phyloP scores from a whole-genome alignment of 805 yeast genomes.

The Candida silvicultrix region DNA sequence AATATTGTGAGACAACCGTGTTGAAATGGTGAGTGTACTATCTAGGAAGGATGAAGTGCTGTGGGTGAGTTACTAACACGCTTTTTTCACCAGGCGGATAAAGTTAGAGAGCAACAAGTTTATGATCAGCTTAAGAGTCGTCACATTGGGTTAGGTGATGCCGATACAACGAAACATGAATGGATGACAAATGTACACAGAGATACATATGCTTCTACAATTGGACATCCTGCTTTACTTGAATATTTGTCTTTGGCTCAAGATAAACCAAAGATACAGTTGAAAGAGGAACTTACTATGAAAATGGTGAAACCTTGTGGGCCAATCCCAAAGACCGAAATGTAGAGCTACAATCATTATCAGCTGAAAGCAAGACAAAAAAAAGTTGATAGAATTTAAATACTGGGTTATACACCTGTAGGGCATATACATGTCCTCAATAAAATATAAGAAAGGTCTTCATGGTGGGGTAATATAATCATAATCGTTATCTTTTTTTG shows the following conservation, averaged over 20 bases:
- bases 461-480: too few species aligned
- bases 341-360: background rate
- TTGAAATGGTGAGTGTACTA: background rate
- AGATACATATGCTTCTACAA: conserved; percentile 57
- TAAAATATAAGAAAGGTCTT: too few species aligned
- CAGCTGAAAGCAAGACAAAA: too few species aligned
- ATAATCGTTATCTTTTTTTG: too few species aligned
- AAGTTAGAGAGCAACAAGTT: conserved; percentile 50
- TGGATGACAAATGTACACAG: conserved; percentile 63
- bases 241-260: conserved; percentile 48
- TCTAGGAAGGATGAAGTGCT: background rate
- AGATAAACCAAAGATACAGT: conserved; percentile 35
- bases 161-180: conserved; percentile 63
- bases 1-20: too few species aligned
- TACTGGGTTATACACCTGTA: too few species aligned
- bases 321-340: conserved; percentile 4
- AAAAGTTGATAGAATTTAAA: too few species aligned
- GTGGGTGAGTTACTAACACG: background rate
- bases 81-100: conserved; percentile 45
- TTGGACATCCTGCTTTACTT: conserved; percentile 51
- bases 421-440: background rate
- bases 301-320: conserved; percentile 33
- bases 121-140: conserved; percentile 52
- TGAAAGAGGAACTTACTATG: conserved; percentile 28
- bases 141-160: conserved; percentile 70